Evolutionary conservation across 2,329 filamentous ascomycete species (phyloP), one percentile per base, ranked within the genome.

Genomic region (Aspergillus brasiliensis): DNA sequence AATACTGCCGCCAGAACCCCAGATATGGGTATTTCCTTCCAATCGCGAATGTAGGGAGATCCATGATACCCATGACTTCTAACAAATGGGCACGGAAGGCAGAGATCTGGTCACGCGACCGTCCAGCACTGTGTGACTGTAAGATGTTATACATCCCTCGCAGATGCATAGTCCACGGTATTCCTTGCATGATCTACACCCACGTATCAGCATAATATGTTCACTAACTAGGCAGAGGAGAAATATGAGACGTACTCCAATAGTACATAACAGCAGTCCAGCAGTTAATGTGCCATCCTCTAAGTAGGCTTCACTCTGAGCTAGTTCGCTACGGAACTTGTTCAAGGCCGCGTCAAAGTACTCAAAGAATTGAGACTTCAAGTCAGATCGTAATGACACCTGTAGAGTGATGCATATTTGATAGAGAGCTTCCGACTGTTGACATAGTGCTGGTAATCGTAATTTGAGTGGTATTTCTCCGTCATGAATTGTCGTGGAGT

Each of bases 11-110:
- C 72, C 71, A 74, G 37, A 74, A 67, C 1, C 69, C 67, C 15
- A 73, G 64, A 8, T 49, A 58, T 7, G 69, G 61, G 1, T 54
- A 64, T 11, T 67, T 67, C 1, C 72, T 65, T 11, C 71, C 71
- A 13, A 74, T 52, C 0, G 67, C 56, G 31, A 72, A 68, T 2
- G 66, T 68, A 0, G 67, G 66, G 8, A 74, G 58, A 48, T 73
- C 71, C 69, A 73, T 71, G 1, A 73, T 62, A 0, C 72, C 71
- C 71, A 74, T 71, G 3, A 72, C 72, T 40, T 74, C 71, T 2
- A 72, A 58, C 1, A 72, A 57, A 17, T 73, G 70, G 0, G 58
- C 60, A 0, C 68, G 67, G 17, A 73, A 70, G 25, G 38, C 56
- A 3, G 56, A 53, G 11, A 38, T 10, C 23, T 55, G 44, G 6